These are phyloP conservation scores for Floccularia luteovirens DNA, from an alignment of 768 basidiomycete species.

Conservation along the genomic window DNA sequence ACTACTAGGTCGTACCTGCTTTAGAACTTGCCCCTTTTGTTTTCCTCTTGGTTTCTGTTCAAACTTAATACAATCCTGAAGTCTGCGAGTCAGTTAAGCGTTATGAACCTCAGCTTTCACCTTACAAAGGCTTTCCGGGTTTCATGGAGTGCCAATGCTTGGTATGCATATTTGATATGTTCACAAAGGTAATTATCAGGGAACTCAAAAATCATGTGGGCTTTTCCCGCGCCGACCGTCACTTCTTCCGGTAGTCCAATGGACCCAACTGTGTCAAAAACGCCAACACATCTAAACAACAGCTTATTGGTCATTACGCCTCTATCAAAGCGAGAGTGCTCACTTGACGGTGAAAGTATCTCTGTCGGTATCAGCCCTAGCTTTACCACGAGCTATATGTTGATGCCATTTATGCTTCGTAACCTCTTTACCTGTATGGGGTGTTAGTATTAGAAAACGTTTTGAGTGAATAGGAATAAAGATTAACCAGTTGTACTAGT, in stretches of 20 bases:
- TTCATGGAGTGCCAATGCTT: slow-evolving; percentile 66
- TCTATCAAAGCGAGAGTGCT: slow-evolving; percentile 7
- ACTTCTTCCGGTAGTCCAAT: slow-evolving; percentile 65
- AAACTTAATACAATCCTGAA: slow-evolving; percentile 60
- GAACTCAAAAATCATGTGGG: slow-evolving; percentile 56
- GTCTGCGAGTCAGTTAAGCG: too few relatives aligned
- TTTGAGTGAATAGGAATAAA: too few relatives aligned
- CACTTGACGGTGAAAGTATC: slow-evolving; percentile 59
- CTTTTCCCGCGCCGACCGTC: slow-evolving; percentile 31
- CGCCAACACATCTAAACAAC: slow-evolving; percentile 62
- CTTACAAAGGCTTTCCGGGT: slow-evolving; percentile 61
- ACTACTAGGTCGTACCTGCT: slow-evolving; percentile 60
- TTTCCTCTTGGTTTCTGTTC: slow-evolving; percentile 41
- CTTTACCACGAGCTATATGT: slow-evolving; percentile 43
- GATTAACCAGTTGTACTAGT: too few relatives aligned
- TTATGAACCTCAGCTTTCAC: slow-evolving; percentile 3
- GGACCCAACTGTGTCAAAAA: slow-evolving; percentile 76
- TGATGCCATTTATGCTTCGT: slow-evolving; percentile 53
- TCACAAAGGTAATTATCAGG: slow-evolving; percentile 49
- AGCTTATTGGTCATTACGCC: too few relatives aligned
- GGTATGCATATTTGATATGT: slow-evolving; percentile 60
- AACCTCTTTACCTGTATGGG: too few relatives aligned
- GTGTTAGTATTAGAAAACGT: too few relatives aligned
- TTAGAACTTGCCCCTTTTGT: slow-evolving; percentile 53
- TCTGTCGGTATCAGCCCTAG: slow-evolving; percentile 36